These are phyloP conservation scores for Aegilops tauschii DNA, from an alignment of 176 grass and related monocot genomes.

Conservation along the genomic window DNA sequence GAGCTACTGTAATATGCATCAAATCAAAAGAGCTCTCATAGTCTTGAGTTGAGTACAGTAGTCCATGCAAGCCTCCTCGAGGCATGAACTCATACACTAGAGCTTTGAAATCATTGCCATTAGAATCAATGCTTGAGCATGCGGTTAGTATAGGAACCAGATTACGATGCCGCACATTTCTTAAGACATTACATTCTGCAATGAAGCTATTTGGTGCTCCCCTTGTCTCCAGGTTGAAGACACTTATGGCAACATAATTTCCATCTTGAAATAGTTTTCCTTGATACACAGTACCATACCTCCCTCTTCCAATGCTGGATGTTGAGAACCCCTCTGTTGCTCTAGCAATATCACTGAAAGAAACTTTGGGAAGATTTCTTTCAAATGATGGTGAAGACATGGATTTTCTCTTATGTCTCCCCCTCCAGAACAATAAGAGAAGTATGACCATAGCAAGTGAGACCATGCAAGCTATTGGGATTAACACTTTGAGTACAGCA, in stretches of 20 bases:
- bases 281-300: constrained; percentile 26
- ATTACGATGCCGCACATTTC: constrained; percentile 41
- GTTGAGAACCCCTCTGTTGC: constrained; percentile 23
- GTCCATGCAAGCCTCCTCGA: constrained; percentile 13
- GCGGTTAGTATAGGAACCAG: constrained; percentile 30
- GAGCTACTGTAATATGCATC: neutral
- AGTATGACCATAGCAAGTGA: neutral
- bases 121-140: constrained; percentile 34
- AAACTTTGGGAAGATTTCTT: neutral
- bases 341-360: constrained; percentile 28
- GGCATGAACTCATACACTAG: constrained; percentile 39
- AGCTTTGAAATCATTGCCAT: constrained; percentile 39
- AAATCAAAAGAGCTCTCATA: neutral
- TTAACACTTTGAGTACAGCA: neutral
- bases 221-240: constrained; percentile 17
- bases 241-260: constrained; percentile 31
- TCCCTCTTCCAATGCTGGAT: constrained; percentile 6
- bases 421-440: neutral
- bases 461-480: neutral
- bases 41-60: constrained; percentile 16
- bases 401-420: neutral
- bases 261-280: constrained; percentile 11
- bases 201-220: constrained; percentile 36
- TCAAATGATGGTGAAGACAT: neutral
- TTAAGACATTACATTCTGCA: constrained; percentile 36